Evolutionary conservation across 495 filamentous ascomycete genomes (phyloP).

Genomic region (Penicillium steckii): DNA sequence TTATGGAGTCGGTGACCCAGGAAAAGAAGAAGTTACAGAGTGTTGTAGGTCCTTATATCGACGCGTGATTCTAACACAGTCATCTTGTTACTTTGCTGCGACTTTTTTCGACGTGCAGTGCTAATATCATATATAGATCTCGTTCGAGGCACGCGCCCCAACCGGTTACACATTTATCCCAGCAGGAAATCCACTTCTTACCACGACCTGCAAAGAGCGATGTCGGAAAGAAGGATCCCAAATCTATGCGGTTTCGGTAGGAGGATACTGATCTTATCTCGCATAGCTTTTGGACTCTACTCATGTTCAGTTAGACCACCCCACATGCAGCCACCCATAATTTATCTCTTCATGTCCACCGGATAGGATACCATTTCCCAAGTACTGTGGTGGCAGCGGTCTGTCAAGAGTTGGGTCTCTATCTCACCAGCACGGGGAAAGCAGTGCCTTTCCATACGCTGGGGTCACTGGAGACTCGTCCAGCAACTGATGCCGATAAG

Average conservation of each 20-base stretch:
- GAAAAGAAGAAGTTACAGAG: constrained; percentile 60
- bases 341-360: constrained; percentile 66
- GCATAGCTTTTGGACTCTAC: constrained; percentile 4
- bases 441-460: constrained; percentile 35
- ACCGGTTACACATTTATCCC: constrained; percentile 82
- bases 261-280: background rate
- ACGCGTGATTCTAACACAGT: no score
- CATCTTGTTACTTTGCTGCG: background rate
- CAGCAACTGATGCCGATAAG: constrained; percentile 27
- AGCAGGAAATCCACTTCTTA: constrained; percentile 75
- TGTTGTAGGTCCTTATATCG: no score
- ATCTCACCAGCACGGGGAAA: constrained; percentile 43
- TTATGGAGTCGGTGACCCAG: constrained; percentile 56
- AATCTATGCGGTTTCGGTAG: constrained; percentile 79
- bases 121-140: constrained; percentile 34
- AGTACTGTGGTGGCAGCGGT: constrained; percentile 53
- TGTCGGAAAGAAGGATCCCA: constrained; percentile 65
- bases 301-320: constrained; percentile 35
- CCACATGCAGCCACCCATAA: constrained; percentile 47
- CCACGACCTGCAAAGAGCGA: constrained; percentile 73
- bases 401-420: constrained; percentile 45
- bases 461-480: constrained; percentile 7
- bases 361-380: constrained; percentile 79
- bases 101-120: background rate
- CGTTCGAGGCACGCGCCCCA: constrained; percentile 56